Base-by-base conservation (phyloP, 2,329 filamentous ascomycete species). In the Pezicula carpinea region DNA sequence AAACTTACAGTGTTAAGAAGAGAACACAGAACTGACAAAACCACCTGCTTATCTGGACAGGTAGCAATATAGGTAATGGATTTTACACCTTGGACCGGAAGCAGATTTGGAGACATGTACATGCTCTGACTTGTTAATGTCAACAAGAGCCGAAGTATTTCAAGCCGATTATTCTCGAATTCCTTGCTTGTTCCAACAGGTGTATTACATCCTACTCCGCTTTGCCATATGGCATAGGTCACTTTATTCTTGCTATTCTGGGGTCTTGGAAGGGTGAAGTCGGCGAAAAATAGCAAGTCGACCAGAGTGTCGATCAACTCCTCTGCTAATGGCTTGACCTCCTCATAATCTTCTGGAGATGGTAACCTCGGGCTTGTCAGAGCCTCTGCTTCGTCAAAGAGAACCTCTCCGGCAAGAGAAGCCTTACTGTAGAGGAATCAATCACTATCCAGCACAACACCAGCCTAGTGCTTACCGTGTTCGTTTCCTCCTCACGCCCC, bases 221-320 rank as follows among this genome's bases (percentile, higher is more conserved):
- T 97, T 70, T 96, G 90, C 93, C 93, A 99, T 64, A 99, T 97
- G 45, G 89, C 86, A 68, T 93, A 96, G 6, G 85, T 87, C 47
- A 96, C 87, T 65, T 93, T 95, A 53, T 79, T 78, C 61, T 86
- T 89, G 45, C 81, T 80, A 47, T 82, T 76, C 13, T 82, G 76
- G 35, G 87, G 79, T 48, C 76, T 80, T 8, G 92, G 88, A 14
- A 96, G 77, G 0, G 92, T 96, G 60, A 99, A 86, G 46, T 90
- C 88, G 7, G 87, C 84, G 65, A 89, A 96, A 77, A 99, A 99
- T 35, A 97, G 76, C 44, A 97, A 71, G 62, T 96, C 91, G 49
- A 93, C 71, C 44, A 97, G 73, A 0, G 89, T 90, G 61, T 97
- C 92, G 55, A 97, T 86, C 47, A 99, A 74, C 68, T 96, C 91